These are phyloP conservation scores for Turritis glabra DNA, from an alignment of 345 rosid genomes.

Conservation along the genomic window DNA sequence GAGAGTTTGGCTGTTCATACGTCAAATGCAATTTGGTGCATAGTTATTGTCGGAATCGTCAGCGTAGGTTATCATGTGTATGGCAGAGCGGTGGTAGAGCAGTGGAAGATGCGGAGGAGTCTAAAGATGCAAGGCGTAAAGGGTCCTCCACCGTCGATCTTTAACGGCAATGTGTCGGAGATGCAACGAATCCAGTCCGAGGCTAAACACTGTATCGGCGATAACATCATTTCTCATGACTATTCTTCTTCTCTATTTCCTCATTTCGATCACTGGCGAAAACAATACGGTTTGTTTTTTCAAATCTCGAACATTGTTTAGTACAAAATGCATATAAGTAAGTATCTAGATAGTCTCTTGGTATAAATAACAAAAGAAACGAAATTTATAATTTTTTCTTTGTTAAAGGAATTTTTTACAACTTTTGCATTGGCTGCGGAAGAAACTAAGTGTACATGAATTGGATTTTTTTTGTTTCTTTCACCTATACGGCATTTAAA, in stretches of 20 bases:
- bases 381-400: too few species aligned
- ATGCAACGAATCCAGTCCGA: slow-evolving; percentile 51
- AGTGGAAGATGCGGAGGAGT: slow-evolving; percentile 36
- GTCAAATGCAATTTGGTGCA: neutral
- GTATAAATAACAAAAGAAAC: too few species aligned
- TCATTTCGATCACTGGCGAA: slow-evolving; percentile 66
- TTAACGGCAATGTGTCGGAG: slow-evolving; percentile 58
- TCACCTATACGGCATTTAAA: too few species aligned
- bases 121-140: slow-evolving; percentile 57
- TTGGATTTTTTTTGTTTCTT: too few species aligned
- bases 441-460: too few species aligned
- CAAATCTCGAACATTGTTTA: neutral
- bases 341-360: neutral
- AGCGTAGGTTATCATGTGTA: neutral
- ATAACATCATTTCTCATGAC: slow-evolving; percentile 54
- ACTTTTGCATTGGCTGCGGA: too few species aligned
- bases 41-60: neutral
- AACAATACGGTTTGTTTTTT: slow-evolving; percentile 51
- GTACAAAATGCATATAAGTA: neutral
- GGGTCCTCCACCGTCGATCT: slow-evolving; percentile 62
- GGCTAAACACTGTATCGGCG: neutral
- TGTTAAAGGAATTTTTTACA: too few species aligned
- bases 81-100: neutral
- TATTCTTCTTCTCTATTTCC: slow-evolving; percentile 68
- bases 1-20: neutral